Evolutionary conservation across 495 filamentous ascomycete species (phyloP), one percentile per base, ranked within the genome.

Genomic region (Podospora fimiseda): DNA sequence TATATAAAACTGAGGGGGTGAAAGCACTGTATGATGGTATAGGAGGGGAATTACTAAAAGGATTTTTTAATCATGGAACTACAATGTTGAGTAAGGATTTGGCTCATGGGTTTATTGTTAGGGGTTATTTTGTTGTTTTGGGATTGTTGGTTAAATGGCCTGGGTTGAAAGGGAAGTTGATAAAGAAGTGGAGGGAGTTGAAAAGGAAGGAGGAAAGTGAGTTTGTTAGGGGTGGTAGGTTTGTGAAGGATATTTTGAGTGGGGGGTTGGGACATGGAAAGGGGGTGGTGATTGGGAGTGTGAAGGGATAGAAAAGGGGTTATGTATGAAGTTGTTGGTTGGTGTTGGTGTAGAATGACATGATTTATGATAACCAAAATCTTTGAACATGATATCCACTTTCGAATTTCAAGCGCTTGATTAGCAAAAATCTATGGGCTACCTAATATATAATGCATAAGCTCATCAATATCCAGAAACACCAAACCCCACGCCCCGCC

Each of bases 1-100:
- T 92, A 46, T 80, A 79, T 21, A 72, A 71, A 21, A 73, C 69
- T 0, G 88, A 95, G 51, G 91, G 91, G 1, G 53, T 85, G 7
- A 59, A 62, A 2, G 86, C 80, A 0, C 66, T 96, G 22, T 96
- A 96, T 61, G 80, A 86, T 16, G 92, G 91, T 11, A 68, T 95
- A 0, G 70, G 70, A 5, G 88, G 81, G 8, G 89, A 96, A 70
- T 69, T 95, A 33, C 60, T 92, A 4, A 93, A 89, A 62, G 87
- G 86, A 0, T 95, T 96, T 64, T 84, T 96, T 64, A 83, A 81
- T 11, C 89, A 95, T 59, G 91, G 90, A 1, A 80, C 89, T 21
- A 90, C 89, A n/a, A 95, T 95, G 88, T 68, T 94, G 44, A 79
- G 87, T 22, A 96, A 96, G 68, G 87, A 94, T 48, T 69, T 76